phyloP scores from a whole-genome alignment of 805 yeast species.

The Candida cerambycidarum region DNA sequence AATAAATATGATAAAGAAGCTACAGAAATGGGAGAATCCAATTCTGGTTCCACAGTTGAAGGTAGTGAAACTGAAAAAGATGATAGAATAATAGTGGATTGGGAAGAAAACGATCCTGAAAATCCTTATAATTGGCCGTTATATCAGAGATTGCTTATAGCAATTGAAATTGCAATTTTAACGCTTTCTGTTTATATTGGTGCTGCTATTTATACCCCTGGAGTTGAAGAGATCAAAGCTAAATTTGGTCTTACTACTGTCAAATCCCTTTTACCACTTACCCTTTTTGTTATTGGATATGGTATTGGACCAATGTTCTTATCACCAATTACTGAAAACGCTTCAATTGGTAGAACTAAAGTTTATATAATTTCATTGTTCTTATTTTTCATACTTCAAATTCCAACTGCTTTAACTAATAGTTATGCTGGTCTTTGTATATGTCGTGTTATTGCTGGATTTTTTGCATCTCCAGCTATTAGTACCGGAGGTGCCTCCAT shows the following conservation, averaged over 20 bases:
- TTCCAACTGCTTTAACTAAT: constrained; percentile 54
- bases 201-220: constrained; percentile 57
- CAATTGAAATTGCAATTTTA: constrained; percentile 21
- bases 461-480: constrained; percentile 55
- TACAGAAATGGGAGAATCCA: background rate
- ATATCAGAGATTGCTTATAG: constrained; percentile 36
- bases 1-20: constrained; percentile 8
- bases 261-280: constrained; percentile 50
- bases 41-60: background rate
- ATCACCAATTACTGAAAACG: constrained; percentile 60
- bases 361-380: constrained; percentile 50
- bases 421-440: constrained; percentile 53
- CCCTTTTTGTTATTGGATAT: constrained; percentile 60
- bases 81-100: constrained; percentile 16
- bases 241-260: constrained; percentile 41
- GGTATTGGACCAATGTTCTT: constrained; percentile 62
- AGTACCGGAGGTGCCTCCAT: constrained; percentile 61
- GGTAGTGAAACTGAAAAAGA: background rate
- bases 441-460: constrained; percentile 53
- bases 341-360: constrained; percentile 52
- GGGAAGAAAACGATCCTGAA: constrained; percentile 53
- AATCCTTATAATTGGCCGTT: constrained; percentile 59
- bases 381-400: constrained; percentile 52
- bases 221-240: constrained; percentile 41
- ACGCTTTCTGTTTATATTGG: constrained; percentile 48